A percentile compares a stretch with the other conserved stretches of the same genome.
Conservation (phyloP, 805 yeast species). For the Peterozyma toletana region DNA sequence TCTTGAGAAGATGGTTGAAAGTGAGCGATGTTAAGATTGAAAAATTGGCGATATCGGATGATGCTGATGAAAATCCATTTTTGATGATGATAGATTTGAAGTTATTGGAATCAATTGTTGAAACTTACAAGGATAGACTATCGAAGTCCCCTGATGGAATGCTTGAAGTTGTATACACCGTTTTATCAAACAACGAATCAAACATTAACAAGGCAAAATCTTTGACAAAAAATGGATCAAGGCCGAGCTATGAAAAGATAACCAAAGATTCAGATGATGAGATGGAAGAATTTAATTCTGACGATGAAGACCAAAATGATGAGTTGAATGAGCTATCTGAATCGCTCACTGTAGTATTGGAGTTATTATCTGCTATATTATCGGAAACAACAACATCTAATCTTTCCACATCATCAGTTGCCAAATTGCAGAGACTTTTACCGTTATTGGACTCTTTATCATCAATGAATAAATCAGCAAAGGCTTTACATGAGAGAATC, state of each 20-base stretch:
- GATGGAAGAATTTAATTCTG: conserved; percentile 27
- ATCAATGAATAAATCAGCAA: conserved; percentile 11
- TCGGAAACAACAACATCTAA: conserved; percentile 16
- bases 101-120: conserved; percentile 54
- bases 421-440: conserved; percentile 11
- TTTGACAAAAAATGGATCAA: not conserved
- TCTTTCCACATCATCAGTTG: conserved; percentile 3
- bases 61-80: conserved; percentile 39
- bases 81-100: conserved; percentile 51
- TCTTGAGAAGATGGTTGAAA: conserved; percentile 57
- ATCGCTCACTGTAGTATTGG: conserved; percentile 27
- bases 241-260: not conserved
- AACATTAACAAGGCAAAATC: conserved; percentile 12
- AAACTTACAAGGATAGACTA: conserved; percentile 48
- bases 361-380: conserved; percentile 28
- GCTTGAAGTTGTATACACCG: conserved; percentile 37
- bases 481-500: conserved; percentile 25
- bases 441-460: conserved; percentile 2
- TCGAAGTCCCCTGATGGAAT: conserved; percentile 52
- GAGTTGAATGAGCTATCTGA: conserved; percentile 23
- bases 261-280: conserved; percentile 11
- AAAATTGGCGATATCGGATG: conserved; percentile 10
- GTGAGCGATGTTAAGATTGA: conserved; percentile 9
- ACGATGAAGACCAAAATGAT: conserved; percentile 27
- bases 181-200: conserved; percentile 26